Base-by-base conservation (phyloP, 192 early-diverging fungal genomes). In the Neocallimastix lanati region DNA sequence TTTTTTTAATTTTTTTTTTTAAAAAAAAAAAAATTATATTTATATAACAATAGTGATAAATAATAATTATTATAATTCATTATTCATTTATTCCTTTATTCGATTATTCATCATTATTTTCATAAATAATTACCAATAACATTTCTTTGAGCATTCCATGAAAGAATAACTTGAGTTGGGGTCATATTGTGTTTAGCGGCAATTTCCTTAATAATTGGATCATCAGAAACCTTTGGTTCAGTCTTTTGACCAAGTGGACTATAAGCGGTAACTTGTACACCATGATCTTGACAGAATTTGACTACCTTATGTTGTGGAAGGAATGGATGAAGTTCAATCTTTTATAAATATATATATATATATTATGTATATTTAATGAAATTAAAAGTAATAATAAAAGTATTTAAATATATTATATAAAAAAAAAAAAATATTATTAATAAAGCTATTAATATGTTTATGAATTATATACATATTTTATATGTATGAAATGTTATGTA, bases 261-360 rank as follows among this genome's bases (percentile, higher is more conserved):
- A n/a, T 67, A 67, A 67, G 91, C 95, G 21, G 93, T 92, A 28
- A 95, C 78, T 16, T 86, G 86, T 76, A 98, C 95, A 28, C 86
- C 87, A 80, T 95, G 86, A 30, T 84, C 67, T 77, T 86, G 81
- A 85, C 91, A 92, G 85, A 86, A 96, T 29, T 92, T 89, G 67
- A 96, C 81, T 15, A 98, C 88, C 79, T 92, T 90, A 38, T 78
- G 82, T 81, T 92, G 92, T 16, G 86, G 91, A 76, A 92, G 84
- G 84, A 85, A 90, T 35, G 94, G 94, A 82, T 96, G 94, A 30
- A 93, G 82, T 83, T 97, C 96, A 78, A 95, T 85, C 77, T 38
- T 25, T 21, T 21, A 50, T 21, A 21, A 50, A 21, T 4, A 50
- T 2, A 50, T 13, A 21, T 21, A 21, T 2, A n/a, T 67, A n/a